phyloP scores from a whole-genome alignment of 345 rosid species.

The Ailanthus altissimus region DNA sequence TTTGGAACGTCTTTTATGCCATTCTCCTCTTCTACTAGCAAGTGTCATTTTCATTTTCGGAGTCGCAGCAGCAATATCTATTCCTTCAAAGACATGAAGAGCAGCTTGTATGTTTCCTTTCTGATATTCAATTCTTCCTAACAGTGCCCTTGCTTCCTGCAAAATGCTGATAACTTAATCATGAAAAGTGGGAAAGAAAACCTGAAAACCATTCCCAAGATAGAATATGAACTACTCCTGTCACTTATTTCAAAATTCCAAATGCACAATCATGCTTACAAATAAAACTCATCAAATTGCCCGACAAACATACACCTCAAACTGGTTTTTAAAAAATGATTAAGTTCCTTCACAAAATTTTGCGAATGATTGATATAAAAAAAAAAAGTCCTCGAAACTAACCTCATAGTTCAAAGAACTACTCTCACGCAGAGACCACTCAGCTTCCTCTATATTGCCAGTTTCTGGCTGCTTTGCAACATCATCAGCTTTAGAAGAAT shows the following conservation, averaged over 20 bases:
- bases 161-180: constrained; percentile 20
- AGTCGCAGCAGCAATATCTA: constrained; percentile 66
- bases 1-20: constrained; percentile 48
- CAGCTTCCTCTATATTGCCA: constrained; percentile 80
- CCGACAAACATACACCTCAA: too few relatives aligned
- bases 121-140: constrained; percentile 87
- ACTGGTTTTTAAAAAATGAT: background rate
- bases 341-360: background rate
- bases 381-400: constrained; percentile 16
- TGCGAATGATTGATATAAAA: background rate
- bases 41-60: constrained; percentile 62
- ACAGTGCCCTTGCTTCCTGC: constrained; percentile 85
- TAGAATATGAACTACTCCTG: background rate
- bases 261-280: background rate
- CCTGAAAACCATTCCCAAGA: background rate
- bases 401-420: constrained; percentile 84
- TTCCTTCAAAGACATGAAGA: constrained; percentile 84
- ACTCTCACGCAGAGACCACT: constrained; percentile 70
- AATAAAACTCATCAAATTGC: background rate
- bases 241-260: background rate
- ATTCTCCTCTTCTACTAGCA: constrained; percentile 48
- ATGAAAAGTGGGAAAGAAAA: background rate
- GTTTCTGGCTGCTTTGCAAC: constrained; percentile 49
- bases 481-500: constrained; percentile 46
- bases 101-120: constrained; percentile 82